phyloP scores from a whole-genome alignment of 257 asterid genomes.

The Hygrophila difformis region DNA sequence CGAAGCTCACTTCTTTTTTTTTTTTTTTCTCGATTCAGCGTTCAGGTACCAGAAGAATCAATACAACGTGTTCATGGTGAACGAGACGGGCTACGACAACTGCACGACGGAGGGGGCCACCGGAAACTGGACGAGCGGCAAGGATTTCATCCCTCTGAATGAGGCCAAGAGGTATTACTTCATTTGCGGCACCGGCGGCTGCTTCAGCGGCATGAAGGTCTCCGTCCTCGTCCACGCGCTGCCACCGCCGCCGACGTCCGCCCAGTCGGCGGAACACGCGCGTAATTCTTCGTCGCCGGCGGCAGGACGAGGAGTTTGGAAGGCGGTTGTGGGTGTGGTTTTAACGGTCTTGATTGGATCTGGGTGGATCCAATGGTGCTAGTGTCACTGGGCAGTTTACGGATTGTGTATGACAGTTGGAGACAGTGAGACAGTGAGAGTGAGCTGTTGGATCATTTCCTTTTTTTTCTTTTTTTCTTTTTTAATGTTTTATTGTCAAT shows the following conservation, averaged over 20 bases:
- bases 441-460: no score
- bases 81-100: constrained; percentile 72
- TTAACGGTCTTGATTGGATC: constrained; percentile 25
- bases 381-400: not conserved
- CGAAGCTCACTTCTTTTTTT: no score
- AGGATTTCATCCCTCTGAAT: constrained; percentile 58
- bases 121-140: constrained; percentile 87
- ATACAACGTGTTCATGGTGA: constrained; percentile 85
- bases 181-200: constrained; percentile 81
- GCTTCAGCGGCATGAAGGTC: constrained; percentile 83
- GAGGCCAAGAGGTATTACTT: constrained; percentile 64
- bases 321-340: constrained; percentile 12
- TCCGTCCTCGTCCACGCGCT: constrained; percentile 66
- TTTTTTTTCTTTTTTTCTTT: no score
- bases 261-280: constrained; percentile 25
- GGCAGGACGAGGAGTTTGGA: constrained; percentile 21
- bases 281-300: constrained; percentile 21
- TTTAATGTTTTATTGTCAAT: no score
- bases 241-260: constrained; percentile 55
- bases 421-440: no score
- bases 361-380: constrained; percentile 24
- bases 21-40: constrained; percentile 25
- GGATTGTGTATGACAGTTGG: no score
- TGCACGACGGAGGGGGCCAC: constrained; percentile 69
- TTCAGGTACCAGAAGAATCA: constrained; percentile 78